These are phyloP conservation scores for Talaromyces sp. DNA, from an alignment of 2,329 filamentous ascomycete species.

Conservation along the genomic window DNA sequence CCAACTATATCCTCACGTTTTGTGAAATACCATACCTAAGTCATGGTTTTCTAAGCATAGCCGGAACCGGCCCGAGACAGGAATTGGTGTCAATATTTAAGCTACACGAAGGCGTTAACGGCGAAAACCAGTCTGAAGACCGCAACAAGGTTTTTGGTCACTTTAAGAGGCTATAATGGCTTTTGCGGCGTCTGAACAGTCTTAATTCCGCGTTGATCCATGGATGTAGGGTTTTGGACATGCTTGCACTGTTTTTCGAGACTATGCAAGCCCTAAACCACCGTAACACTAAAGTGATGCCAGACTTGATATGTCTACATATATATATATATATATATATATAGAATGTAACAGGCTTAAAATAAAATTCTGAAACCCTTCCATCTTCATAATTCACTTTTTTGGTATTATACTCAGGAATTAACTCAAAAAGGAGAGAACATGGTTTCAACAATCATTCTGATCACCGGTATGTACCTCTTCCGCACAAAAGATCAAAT, in stretches of 20 bases:
- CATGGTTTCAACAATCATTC: conserved; percentile 8
- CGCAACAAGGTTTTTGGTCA: not conserved
- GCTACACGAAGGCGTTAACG: not conserved
- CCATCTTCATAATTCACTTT: no score
- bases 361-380: not conserved
- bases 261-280: not conserved
- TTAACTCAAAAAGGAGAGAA: not conserved
- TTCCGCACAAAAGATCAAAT: no score
- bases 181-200: not conserved
- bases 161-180: not conserved
- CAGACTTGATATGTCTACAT: not conserved
- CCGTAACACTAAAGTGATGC: not conserved
- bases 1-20: not conserved
- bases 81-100: not conserved
- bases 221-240: not conserved
- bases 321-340: not conserved
- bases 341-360: not conserved
- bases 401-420: not conserved
- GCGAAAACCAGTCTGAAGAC: not conserved
- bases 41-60: not conserved
- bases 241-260: not conserved
- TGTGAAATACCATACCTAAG: not conserved
- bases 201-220: not conserved
- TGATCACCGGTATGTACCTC: conserved; percentile 7
- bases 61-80: not conserved